Percentiles rank a stretch among this genome's conserved stretches.
Conservation (phyloP, 371 early-diverging fungal species). For the Apophysomyces variabilis region DNA sequence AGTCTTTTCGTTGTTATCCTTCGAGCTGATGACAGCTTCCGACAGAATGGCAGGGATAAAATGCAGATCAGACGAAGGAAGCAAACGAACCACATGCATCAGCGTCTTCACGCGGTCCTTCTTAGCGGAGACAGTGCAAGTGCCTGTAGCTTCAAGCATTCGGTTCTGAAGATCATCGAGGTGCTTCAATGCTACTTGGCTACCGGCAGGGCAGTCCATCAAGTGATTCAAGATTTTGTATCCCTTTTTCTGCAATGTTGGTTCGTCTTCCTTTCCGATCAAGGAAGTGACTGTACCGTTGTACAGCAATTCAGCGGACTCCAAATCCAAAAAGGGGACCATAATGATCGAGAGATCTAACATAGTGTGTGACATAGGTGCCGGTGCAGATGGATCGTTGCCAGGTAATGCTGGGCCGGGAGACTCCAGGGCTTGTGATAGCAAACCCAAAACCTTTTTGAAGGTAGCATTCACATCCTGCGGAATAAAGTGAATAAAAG, state of each 20-base stretch:
- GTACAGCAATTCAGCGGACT: conserved; percentile 60
- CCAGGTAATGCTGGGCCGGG: conserved; percentile 22
- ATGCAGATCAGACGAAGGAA: conserved; percentile 72
- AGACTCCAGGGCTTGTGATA: conserved; percentile 65
- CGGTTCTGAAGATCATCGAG: conserved; percentile 54
- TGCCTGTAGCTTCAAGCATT: conserved; percentile 57
- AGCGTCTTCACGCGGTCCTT: conserved; percentile 73
- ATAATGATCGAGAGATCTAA: conserved; percentile 76
- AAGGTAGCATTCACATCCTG: conserved; percentile 62
- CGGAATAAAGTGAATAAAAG: background rate
- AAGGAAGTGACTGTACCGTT: conserved; percentile 58
- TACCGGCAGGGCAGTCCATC: conserved; percentile 53
- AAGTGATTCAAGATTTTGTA: conserved; percentile 85
- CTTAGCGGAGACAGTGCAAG: conserved; percentile 67
- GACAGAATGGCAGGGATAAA: conserved; percentile 86
- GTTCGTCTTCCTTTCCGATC: conserved; percentile 69
- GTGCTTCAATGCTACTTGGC: conserved; percentile 43
- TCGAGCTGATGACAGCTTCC: conserved; percentile 91
- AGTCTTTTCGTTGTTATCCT: conserved; percentile 92
- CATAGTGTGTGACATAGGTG: conserved; percentile 77
- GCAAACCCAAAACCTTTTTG: conserved; percentile 67
- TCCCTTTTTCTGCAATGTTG: conserved; percentile 90
- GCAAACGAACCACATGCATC: conserved; percentile 52
- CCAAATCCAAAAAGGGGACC: conserved; percentile 71
- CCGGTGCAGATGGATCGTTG: conserved; percentile 52